A percentile compares a stretch with the other conserved stretches of the same genome.
Evolutionary conservation across 169 alveolate species (phyloP).

Genomic region (Plasmodium fragile): DNA sequence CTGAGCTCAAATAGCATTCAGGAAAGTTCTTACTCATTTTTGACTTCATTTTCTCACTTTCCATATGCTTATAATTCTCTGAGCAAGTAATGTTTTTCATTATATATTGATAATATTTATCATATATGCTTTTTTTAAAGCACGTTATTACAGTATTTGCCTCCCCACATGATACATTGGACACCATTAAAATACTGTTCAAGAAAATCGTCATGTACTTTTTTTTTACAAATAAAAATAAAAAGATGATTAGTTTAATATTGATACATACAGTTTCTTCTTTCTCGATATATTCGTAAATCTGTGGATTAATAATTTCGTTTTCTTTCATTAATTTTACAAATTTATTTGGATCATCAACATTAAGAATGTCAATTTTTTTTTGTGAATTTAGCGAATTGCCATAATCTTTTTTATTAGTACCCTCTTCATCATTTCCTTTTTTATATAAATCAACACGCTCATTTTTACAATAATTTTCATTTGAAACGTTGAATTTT

Average conservation of each 20-base stretch:
- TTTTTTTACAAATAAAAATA: constrained; percentile 58
- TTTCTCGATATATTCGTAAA: constrained; percentile 67
- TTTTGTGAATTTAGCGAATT: constrained; percentile 21
- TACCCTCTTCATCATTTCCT: neutral
- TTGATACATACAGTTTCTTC: constrained; percentile 74
- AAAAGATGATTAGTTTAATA: constrained; percentile 55
- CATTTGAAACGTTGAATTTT: constrained; percentile 26
- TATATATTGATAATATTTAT: constrained; percentile 65
- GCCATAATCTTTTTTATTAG: constrained; percentile 11
- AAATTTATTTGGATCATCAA: constrained; percentile 59
- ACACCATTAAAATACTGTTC: constrained; percentile 59
- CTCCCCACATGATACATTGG: constrained; percentile 72
- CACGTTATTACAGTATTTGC: constrained; percentile 73
- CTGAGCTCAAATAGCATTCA: constrained; percentile 39
- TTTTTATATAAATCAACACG: constrained; percentile 13
- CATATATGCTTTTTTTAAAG: constrained; percentile 64
- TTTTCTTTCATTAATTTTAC: constrained; percentile 58
- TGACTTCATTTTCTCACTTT: constrained; percentile 58
- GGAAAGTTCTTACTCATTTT: constrained; percentile 27
- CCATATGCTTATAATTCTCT: constrained; percentile 67
- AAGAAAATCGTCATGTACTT: constrained; percentile 72
- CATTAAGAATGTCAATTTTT: constrained; percentile 40
- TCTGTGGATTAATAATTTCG: constrained; percentile 63
- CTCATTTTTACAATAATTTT: constrained; percentile 7
- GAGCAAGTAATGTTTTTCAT: constrained; percentile 61